Evolutionary conservation across 495 filamentous ascomycete genomes (phyloP).

Genomic region (Terfezia claveryi): DNA sequence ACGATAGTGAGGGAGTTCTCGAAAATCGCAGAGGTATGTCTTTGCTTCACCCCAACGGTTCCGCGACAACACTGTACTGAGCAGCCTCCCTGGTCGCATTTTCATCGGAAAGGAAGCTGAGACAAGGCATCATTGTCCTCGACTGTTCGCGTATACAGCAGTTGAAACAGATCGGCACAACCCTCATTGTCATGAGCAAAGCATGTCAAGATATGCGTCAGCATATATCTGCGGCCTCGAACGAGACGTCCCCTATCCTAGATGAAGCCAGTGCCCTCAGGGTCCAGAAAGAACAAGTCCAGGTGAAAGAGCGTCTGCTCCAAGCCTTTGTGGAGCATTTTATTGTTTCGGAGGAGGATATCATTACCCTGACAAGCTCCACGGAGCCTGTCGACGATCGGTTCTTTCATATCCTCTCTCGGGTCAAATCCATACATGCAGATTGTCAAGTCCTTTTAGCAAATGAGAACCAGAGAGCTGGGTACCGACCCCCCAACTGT

Average conservation of each 20-base stretch:
- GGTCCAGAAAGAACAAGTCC: constrained; percentile 48
- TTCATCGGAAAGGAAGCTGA: constrained; percentile 7
- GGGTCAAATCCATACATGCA: constrained; percentile 65
- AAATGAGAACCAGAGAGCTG: constrained; percentile 55
- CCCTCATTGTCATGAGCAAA: constrained; percentile 54
- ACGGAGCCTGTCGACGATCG: constrained; percentile 63
- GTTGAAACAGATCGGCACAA: constrained; percentile 64
- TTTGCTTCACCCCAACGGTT: background rate
- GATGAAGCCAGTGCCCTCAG: constrained; percentile 59
- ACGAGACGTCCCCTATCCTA: constrained; percentile 53
- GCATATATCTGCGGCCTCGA: constrained; percentile 50
- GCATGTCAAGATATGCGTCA: constrained; percentile 62
- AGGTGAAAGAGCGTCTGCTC: constrained; percentile 72
- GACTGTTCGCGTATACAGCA: constrained; percentile 30
- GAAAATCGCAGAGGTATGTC: constrained; percentile 59
- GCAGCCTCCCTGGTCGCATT: background rate
- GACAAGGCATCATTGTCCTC: background rate
- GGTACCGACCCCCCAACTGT: constrained; percentile 32
- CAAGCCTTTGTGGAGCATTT: constrained; percentile 69
- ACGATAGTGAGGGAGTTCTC: constrained; percentile 81
- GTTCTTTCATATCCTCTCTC: constrained; percentile 62
- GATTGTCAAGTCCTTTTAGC: constrained; percentile 79
- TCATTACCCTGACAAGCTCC: constrained; percentile 45
- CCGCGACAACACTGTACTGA: background rate
- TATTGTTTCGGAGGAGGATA: constrained; percentile 57